phyloP scores from a whole-genome alignment of 306 rosid genomes.

The Malus sieversii region DNA sequence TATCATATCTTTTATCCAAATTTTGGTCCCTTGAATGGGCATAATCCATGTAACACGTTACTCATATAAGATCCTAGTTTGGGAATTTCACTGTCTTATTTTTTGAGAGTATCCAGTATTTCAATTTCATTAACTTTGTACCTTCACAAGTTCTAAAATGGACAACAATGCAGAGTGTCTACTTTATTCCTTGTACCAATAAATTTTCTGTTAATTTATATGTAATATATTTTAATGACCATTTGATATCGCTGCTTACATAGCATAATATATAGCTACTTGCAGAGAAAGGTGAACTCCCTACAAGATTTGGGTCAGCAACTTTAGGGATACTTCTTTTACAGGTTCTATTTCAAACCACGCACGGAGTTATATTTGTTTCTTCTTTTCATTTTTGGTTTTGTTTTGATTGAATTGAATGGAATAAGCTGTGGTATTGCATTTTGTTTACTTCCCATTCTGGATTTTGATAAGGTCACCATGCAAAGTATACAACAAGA shows the following conservation, averaged over 20 bases:
- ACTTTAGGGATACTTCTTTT: conserved; percentile 92
- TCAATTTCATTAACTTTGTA: not conserved
- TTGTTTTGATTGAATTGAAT: conserved; percentile 11
- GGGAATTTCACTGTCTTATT: not conserved
- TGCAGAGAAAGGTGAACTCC: conserved; percentile 99
- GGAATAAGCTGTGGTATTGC: conserved; percentile 2
- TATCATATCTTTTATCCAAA: not conserved
- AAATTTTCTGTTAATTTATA: conserved; percentile 4
- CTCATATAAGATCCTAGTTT: not conserved
- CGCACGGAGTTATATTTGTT: not conserved
- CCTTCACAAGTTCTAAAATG: not conserved
- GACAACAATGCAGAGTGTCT: not conserved
- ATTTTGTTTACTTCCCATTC: conserved; percentile 16
- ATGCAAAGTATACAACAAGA: not conserved
- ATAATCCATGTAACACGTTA: not conserved
- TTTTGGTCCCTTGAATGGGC: not conserved
- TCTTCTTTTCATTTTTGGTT: conserved; percentile 7
- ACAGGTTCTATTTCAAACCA: conserved; percentile 51
- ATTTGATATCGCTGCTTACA: conserved; percentile 28
- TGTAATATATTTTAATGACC: conserved; percentile 9
- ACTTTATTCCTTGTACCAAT: not conserved
- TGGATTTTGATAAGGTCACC: conserved; percentile 25
- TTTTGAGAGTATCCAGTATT: not conserved
- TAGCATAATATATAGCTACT: conserved; percentile 63
- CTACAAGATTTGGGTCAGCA: conserved; percentile 97